Base-by-base conservation (phyloP, 306 rosid species). In the Castanea sativa region DNA sequence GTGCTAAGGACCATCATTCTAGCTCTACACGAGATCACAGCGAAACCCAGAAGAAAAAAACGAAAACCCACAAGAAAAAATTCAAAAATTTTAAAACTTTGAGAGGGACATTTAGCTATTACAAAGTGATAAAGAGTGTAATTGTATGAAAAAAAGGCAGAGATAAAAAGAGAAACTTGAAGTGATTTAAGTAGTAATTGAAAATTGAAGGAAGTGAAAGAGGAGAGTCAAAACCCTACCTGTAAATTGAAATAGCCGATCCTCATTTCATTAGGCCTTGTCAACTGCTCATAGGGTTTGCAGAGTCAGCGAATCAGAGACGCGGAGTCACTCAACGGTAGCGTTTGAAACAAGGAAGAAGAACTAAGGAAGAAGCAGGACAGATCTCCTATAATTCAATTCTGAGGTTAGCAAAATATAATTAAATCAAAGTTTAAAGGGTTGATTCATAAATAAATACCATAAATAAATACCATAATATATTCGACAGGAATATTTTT, bases 331-430 rank as follows among this genome's bases (percentile, higher is more conserved):
- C n/a, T 58, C 70, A 41, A 74, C 76, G 76, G 83, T 45, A 41
- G 75, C 79, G 79, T 80, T 73, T 9, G 51, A 20, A 55, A 53
- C 75, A 74, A 73, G n/a, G 69, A 64, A 79, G 18, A 41, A 7
- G 45, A 41, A 41, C 12, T 41, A 41, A 8, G 45, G 45, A 41
- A 41, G 12, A 11, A 41, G 45, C 11, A 41, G 45, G 45, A 41
- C 23, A 55, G 77, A 71, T 72, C 73, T 21, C 25, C 53, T 3
- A 59, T 15, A 30, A 58, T 57, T 25, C 45, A 30, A 58, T 57
- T 25, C 45, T 7, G 52, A 67, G 43, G 19, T 64, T 64, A 30
- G 2, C 14, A 59, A 9, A 20, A 23, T 23, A 4, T 27, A 59
- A 21, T 58, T 57, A 49, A 49, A 49, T 12, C 53, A 49, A 49